A percentile compares a stretch with the other conserved stretches of the same genome.
Conservation (phyloP, 2,329 filamentous ascomycete species). For the Talaromyces piceae region DNA sequence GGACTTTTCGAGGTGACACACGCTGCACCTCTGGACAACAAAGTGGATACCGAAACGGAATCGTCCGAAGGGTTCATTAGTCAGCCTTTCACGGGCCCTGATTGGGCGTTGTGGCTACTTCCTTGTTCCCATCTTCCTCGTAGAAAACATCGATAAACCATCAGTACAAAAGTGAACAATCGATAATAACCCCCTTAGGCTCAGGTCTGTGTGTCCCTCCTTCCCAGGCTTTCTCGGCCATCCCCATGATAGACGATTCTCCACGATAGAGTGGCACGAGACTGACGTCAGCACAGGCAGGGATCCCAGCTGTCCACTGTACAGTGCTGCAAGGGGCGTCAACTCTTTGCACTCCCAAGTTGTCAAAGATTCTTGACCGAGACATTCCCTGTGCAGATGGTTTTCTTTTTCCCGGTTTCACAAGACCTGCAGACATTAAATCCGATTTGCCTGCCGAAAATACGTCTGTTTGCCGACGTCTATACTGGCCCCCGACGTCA, state of each 20-base stretch:
- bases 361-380: neutral
- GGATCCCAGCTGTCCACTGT: too few relatives aligned
- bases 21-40: too few relatives aligned
- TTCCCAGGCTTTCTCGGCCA: too few relatives aligned
- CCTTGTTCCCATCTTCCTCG: neutral
- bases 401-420: too few relatives aligned
- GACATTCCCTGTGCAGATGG: neutral
- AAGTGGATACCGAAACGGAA: neutral
- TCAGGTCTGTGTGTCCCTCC: too few relatives aligned
- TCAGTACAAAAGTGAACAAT: too few relatives aligned
- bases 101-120: neutral
- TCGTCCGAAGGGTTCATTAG: neutral
- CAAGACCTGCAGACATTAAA: too few relatives aligned
- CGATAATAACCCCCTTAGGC: too few relatives aligned
- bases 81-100: neutral
- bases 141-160: too few relatives aligned
- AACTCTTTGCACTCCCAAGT: neutral
- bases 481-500: neutral
- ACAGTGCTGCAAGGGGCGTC: constrained; percentile 1
- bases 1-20: too few relatives aligned
- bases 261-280: neutral
- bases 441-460: neutral
- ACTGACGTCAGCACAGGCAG: neutral
- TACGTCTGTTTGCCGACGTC: neutral
- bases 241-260: too few relatives aligned